These are phyloP conservation scores for Eimeria praecox DNA, from an alignment of 169 alveolate genomes.

Conservation along the genomic window DNA sequence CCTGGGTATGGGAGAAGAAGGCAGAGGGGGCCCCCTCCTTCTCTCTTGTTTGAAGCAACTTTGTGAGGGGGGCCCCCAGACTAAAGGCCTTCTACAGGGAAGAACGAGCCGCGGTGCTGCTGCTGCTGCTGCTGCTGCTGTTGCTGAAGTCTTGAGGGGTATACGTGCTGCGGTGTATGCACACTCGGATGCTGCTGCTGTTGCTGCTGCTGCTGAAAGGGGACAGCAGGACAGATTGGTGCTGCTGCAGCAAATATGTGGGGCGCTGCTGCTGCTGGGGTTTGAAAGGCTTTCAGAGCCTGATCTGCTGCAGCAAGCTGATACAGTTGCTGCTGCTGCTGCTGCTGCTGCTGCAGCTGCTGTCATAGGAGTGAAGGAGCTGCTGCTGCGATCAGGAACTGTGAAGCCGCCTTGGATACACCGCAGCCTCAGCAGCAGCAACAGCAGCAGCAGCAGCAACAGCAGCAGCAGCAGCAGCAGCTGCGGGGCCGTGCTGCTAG, in stretches of 20 bases:
- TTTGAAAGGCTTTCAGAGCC: neutral
- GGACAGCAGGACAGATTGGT: neutral
- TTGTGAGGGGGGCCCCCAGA: constrained; percentile 2
- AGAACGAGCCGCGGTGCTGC: neutral
- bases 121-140: constrained; percentile 5
- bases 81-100: no score
- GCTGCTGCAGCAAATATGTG: constrained; percentile 38
- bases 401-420: neutral
- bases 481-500: constrained; percentile 27
- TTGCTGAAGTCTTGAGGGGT: neutral
- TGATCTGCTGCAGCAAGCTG: neutral
- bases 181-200: neutral
- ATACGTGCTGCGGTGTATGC: neutral
- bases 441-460: constrained; percentile 18
- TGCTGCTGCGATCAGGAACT: neutral
- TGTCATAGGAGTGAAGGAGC: neutral
- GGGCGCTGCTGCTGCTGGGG: constrained; percentile 42
- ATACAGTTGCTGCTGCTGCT: neutral
- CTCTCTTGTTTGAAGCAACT: neutral
- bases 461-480: constrained; percentile 34
- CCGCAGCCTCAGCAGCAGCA: neutral
- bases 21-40: neutral
- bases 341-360: constrained; percentile 28
- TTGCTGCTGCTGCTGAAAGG: constrained; percentile 9
- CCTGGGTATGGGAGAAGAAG: neutral